Conservation (phyloP, 1,284 basidiomycete genomes). For the Papiliotrema terrestris region DNA sequence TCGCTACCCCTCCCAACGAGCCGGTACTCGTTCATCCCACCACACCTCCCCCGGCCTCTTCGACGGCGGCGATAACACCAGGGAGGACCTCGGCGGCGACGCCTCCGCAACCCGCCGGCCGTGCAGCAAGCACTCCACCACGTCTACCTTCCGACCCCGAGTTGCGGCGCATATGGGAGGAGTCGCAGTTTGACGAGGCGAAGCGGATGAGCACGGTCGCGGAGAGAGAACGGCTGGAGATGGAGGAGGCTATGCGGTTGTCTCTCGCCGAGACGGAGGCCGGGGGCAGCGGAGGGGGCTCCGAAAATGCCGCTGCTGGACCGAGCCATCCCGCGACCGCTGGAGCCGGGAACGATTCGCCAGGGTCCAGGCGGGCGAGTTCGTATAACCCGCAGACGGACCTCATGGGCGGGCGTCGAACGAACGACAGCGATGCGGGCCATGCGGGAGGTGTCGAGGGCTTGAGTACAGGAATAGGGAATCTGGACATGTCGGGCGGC, state of each 20-base stretch:
- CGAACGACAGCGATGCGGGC: neutral
- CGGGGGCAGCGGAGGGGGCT: neutral
- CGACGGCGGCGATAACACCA: neutral
- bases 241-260: slow-evolving; percentile 38
- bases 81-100: neutral
- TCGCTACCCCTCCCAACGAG: neutral
- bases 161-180: slow-evolving; percentile 34
- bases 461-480: neutral
- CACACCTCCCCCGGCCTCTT: neutral
- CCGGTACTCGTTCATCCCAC: neutral
- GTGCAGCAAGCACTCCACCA: slow-evolving; percentile 9
- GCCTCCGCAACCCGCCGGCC: neutral
- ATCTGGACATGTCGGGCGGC: neutral
- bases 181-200: slow-evolving; percentile 43
- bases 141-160: slow-evolving; percentile 22
- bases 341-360: neutral
- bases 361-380: neutral
- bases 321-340: neutral
- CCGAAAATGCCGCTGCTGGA: neutral
- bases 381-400: neutral
- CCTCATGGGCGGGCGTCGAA: neutral
- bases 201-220: slow-evolving; percentile 28
- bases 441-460: neutral
- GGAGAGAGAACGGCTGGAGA: slow-evolving; percentile 37
- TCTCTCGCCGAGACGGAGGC: slow-evolving; percentile 32